Conservation (phyloP, 1,139 yeast species). For the Arxiozyma telluris region DNA sequence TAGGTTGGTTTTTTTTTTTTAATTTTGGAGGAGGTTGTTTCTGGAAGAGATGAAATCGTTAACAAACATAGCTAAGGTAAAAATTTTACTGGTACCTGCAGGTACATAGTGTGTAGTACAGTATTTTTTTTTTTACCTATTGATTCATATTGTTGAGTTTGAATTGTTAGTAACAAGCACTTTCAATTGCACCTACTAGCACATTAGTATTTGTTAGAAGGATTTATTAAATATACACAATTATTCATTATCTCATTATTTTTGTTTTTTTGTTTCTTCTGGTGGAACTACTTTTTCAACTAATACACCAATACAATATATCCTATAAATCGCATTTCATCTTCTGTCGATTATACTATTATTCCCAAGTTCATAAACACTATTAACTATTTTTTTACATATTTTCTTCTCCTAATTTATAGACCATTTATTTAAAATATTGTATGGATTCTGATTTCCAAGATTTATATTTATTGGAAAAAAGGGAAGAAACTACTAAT, state of each 20-base stretch:
- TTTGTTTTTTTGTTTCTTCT: too few species aligned
- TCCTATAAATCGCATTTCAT: neutral
- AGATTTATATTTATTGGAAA: conserved; percentile 1
- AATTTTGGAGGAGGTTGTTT: neutral
- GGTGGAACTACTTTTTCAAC: neutral
- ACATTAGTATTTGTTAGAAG: too few species aligned
- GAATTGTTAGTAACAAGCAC: neutral
- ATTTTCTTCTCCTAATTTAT: neutral
- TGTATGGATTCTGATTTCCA: conserved; percentile 1
- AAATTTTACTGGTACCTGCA: neutral
- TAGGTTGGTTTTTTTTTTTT: too few species aligned
- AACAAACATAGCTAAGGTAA: neutral
- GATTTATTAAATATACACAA: neutral
- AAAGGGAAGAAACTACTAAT: conserved; percentile 19
- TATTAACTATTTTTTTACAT: too few species aligned
- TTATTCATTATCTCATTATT: too few species aligned
- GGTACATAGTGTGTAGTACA: neutral
- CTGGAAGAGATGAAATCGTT: neutral
- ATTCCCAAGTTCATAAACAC: neutral
- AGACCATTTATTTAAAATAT: neutral
- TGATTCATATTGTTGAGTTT: too few species aligned
- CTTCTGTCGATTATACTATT: too few species aligned
- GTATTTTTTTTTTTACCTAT: too few species aligned
- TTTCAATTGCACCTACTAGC: neutral
- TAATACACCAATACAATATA: too few species aligned